Conservation (phyloP, 176 grass and related monocot species). For the Tillandsia fasciculata region DNA sequence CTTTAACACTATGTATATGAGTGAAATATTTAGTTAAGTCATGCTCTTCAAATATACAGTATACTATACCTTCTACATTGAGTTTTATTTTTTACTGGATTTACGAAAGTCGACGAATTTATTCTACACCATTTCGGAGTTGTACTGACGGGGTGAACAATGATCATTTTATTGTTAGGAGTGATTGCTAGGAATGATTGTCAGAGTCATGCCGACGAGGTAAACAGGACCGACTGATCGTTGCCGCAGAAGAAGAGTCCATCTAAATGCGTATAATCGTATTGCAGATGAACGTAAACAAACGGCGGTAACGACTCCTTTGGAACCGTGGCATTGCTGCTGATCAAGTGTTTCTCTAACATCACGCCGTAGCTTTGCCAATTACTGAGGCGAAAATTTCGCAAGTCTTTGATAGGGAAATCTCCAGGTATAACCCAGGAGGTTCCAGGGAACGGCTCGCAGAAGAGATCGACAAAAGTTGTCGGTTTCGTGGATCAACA, state of each 20-base stretch:
- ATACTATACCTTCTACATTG: too few relatives aligned
- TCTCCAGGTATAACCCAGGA: conserved; percentile 3
- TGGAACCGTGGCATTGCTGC: conserved; percentile 2
- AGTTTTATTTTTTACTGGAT: too few relatives aligned
- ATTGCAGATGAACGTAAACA: conserved; percentile 31
- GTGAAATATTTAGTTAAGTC: too few relatives aligned
- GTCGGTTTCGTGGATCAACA: neutral
- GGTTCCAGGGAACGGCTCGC: neutral
- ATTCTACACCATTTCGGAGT: too few relatives aligned
- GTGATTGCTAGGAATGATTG: too few relatives aligned
- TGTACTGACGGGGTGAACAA: too few relatives aligned
- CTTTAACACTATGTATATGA: too few relatives aligned
- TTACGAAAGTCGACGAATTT: too few relatives aligned
- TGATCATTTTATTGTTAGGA: too few relatives aligned
- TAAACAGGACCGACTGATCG: conserved; percentile 13
- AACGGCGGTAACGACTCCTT: conserved; percentile 25
- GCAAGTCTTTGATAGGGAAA: conserved; percentile 1
- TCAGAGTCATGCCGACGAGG: too few relatives aligned
- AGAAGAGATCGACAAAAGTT: neutral
- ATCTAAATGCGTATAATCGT: conserved; percentile 4
- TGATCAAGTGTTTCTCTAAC: conserved; percentile 3
- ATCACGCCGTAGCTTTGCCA: conserved; percentile 10
- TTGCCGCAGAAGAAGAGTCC: conserved; percentile 39
- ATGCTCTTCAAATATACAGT: too few relatives aligned
- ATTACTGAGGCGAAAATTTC: neutral